Evolutionary conservation across 306 rosid species (phyloP).

Genomic region (Astragalus membranaceus): DNA sequence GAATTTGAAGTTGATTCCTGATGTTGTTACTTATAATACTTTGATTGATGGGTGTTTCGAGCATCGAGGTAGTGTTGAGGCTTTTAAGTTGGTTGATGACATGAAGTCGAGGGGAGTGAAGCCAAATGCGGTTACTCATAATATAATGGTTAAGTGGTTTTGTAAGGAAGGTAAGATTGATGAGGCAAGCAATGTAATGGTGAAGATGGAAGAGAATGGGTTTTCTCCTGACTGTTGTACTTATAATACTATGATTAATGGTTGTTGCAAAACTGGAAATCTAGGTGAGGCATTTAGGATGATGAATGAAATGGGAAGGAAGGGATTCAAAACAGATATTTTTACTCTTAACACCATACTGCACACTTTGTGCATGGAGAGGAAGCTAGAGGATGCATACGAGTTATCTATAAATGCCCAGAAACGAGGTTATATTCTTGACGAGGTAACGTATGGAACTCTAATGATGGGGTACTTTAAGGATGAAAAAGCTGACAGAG

Average conservation of each 20-base stretch:
- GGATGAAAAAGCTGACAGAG: conserved; percentile 40
- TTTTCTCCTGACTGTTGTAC: conserved; percentile 61
- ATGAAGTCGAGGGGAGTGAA: conserved; percentile 58
- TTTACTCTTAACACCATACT: conserved; percentile 67
- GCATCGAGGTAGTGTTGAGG: conserved; percentile 34
- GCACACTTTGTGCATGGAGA: conserved; percentile 50
- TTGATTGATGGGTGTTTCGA: conserved; percentile 64
- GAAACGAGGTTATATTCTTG: conserved; percentile 74
- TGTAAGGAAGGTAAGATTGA: conserved; percentile 68
- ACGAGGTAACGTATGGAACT: conserved; percentile 84
- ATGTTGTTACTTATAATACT: conserved; percentile 82
- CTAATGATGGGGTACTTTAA: conserved; percentile 77
- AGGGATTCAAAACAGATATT: conserved; percentile 50
- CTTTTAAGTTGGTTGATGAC: conserved; percentile 47
- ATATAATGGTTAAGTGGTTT: conserved; percentile 76
- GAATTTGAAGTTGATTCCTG: conserved; percentile 47
- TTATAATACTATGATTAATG: conserved; percentile 66
- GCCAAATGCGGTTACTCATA: conserved; percentile 56
- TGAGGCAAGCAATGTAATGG: conserved; percentile 40
- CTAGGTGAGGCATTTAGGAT: conserved; percentile 55
- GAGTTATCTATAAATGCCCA: conserved; percentile 36
- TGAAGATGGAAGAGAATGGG: conserved; percentile 63
- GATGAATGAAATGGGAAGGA: conserved; percentile 74
- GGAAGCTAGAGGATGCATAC: conserved; percentile 64
- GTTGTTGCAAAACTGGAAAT: conserved; percentile 64